Evolutionary conservation across 83 land plant genomes (phyloP), one percentile per base, ranked within the genome.

Genomic region (Picea abies): DNA sequence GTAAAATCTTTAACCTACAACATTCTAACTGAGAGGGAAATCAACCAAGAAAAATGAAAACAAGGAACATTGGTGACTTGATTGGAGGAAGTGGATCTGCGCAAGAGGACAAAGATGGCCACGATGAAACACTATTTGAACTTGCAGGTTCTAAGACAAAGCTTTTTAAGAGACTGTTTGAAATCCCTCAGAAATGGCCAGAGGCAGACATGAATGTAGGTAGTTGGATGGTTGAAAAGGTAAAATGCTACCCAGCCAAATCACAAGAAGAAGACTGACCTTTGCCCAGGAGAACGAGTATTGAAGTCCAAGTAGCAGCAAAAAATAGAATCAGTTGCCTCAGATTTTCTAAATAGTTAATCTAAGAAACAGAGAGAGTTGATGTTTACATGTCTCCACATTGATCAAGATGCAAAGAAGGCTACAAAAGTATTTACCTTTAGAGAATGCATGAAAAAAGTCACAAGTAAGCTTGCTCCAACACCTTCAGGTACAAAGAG

Each of bases 391-490:
- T 9, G 60, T 76, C 61, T 20, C 49, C 26, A 22, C 4, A 10
- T 49, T 25, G 17, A 26, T 25, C 60, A 15, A 76, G 79, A 20
- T 47, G 58, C 29, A 56, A 76, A 76, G 60, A 73, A 63, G 75
- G 9, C 60, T 72, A 80, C 76, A 15, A 87, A 80, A 52, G 87
- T 89, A 4, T 89, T 82, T 26, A 90, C 87, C 65, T 71, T 91
- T 69, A 92, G 96, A 64, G 91, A 94, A n/a, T 83, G 89, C 65
- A 90, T 90, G 7, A 83, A 87, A 52, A 83, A 88, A 76, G 90
- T 83, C 79, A n/a, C 96, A 19, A 90, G 90, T 84, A 85, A 88
- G 77, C 79, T 94, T 32, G 87, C 89, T n/a, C 86, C 89, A 3
- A 73, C 86, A 14, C 79, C 88, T 10, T 49, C 84, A 8, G 32